Evolutionary conservation across 2,329 filamentous ascomycete species (phyloP), one percentile per base, ranked within the genome.

Genomic region (Sporothrix protearum): DNA sequence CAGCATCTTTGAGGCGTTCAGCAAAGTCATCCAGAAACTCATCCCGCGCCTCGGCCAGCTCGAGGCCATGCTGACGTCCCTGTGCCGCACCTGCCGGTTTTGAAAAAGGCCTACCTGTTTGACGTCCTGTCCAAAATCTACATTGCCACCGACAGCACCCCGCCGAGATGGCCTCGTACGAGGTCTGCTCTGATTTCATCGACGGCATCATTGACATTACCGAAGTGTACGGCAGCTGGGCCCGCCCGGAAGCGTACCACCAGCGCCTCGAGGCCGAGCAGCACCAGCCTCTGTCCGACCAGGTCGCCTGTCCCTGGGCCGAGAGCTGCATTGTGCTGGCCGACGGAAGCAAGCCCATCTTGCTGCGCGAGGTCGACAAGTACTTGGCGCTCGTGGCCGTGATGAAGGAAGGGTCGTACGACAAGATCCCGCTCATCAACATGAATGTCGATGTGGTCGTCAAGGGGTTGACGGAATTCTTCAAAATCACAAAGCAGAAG

Each of bases 111-210:
- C 3, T 99, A 99, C 80, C 88, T 99, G 7, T 99, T 99, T 79
- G 96, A 99, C 79, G 94, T 98, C 9, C 88, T 97, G 76, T 97
- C 93, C 82, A 99, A 99, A 83, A 97, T 99, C 74, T 99, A 99
- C 83, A 97, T 99, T 76, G 96, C 96, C 0, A 97, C 95, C 5
- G 96, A 99, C 80, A 96, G 91, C 39, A 91, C 92, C 95, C 95
- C 0, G 93, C 95, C 42, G 95, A 98, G 78, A 96, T 97, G 86
- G 92, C 92, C 55, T 95, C 92, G 79, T 99, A 99, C 80, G 96
- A 98, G 82, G 97, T 98, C 78, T 99, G 96, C 83, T 97, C 93
- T 67, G 96, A 99, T 79, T 98, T 97, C 79, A 97, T 99, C 76
- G 96, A 99, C 80, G 94, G 98, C 73, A 97, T 99, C 74, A 95